These are phyloP conservation scores for Suhomyces vadensis DNA, from an alignment of 805 yeast genomes.

Conservation along the genomic window DNA sequence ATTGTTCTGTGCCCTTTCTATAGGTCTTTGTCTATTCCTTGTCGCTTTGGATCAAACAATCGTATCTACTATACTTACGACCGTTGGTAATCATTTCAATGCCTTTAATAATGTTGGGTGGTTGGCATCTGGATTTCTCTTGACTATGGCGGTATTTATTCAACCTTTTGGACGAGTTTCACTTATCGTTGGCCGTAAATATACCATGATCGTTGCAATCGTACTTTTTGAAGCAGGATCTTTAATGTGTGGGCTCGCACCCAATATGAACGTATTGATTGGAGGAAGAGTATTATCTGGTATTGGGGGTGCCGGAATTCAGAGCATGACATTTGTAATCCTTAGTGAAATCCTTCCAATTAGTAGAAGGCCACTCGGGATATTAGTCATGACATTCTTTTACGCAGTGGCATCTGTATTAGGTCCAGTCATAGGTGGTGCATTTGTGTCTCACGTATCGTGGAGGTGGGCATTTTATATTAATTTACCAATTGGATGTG, in stretches of 20 bases:
- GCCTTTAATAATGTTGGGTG: slow-evolving; percentile 38
- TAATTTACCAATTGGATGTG: slow-evolving; percentile 26
- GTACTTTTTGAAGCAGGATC: slow-evolving; percentile 36
- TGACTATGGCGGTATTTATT: slow-evolving; percentile 34
- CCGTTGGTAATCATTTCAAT: slow-evolving; percentile 38
- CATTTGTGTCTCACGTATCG: slow-evolving; percentile 23
- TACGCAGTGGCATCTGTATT: slow-evolving; percentile 26
- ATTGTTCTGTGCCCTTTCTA: slow-evolving; percentile 25
- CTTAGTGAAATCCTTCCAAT: slow-evolving; percentile 34
- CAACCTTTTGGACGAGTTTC: slow-evolving; percentile 40
- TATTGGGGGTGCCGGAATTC: slow-evolving; percentile 40
- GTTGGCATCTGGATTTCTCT: slow-evolving; percentile 39
- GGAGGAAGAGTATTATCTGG: slow-evolving; percentile 44
- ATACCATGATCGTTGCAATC: slow-evolving; percentile 25
- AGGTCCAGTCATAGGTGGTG: slow-evolving; percentile 29
- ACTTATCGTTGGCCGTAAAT: slow-evolving; percentile 39
- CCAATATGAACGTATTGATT: slow-evolving; percentile 38
- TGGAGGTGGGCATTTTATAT: slow-evolving; percentile 33
- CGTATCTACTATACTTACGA: slow-evolving; percentile 34
- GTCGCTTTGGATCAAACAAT: slow-evolving; percentile 44
- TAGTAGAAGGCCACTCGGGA: slow-evolving; percentile 24
- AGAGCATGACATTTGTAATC: slow-evolving; percentile 28
- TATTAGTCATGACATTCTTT: slow-evolving; percentile 19
- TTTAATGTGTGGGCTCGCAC: slow-evolving; percentile 38
- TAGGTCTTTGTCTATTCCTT: slow-evolving; percentile 33